Base-by-base conservation (phyloP, 2,329 filamentous ascomycete species). In the Claviceps capensis region DNA sequence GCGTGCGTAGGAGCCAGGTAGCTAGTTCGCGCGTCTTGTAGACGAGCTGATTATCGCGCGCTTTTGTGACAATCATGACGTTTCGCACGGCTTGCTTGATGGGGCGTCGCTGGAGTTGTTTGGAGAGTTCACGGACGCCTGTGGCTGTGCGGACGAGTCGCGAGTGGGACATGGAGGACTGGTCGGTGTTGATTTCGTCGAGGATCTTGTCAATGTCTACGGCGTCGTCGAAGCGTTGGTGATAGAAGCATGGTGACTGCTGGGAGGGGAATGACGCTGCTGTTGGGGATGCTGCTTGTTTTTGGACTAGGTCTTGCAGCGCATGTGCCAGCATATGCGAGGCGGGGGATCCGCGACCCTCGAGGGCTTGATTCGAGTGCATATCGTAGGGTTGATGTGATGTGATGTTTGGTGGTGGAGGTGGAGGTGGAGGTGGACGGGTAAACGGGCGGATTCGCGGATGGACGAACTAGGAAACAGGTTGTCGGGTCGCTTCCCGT, bases 41-140 rank as follows among this genome's bases (percentile, higher is more conserved):
- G 37, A 98, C 91, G 16, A 98, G 77, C 59, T 88, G 82, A 64
- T 98, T 97, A 70, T 98, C 93, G 56, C 93, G 82, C 22, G 93
- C 93, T 70, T 97, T 98, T 55, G 93, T 98, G 57, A 98, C 88
- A 62, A 98, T 95, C 93, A 98, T 97, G 62, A 98, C 81, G 65
- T 88, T 96, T 63, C 81, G 82, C 47, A 98, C 90, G 11, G 90
- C 90, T 58, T 90, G 84, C 69, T 87, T 93, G 68, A 97, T 88
- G 22, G 93, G 91, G 42, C 88, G 81, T 52, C 91, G 82, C 70
- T 95, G 91, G 53, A 98, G 76, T 70, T 97, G 93, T 68, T 94
- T 91, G 16, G 89, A 94, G 13, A 98, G 90, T 69, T 98, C 93
- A 50, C 93, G 83, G 19, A 98, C 93, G 47, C 89, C 87, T 0